A percentile compares a stretch with the other conserved stretches of the same genome.
Evolutionary conservation across 352 stramenopile species (phyloP).

Genomic region (Phytopythium chamaehyphon): DNA sequence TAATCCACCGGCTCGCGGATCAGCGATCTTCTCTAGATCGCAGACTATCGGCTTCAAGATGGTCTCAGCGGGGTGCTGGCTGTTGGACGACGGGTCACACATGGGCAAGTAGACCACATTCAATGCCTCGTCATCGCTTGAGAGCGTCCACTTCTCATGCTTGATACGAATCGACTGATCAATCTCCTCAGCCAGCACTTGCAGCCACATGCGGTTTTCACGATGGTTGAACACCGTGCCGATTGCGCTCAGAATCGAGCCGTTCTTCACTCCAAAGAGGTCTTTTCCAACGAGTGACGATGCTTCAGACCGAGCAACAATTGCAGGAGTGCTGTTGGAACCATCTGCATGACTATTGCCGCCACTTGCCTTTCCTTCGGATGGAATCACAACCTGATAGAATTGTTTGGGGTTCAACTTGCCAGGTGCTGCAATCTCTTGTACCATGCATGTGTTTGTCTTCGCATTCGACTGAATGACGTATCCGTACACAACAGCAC

Average conservation of each 20-base stretch:
- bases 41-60: conserved; percentile 39
- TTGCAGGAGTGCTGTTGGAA: background rate
- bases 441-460: conserved; percentile 73
- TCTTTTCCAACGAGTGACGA: conserved; percentile 29
- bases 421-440: conserved; percentile 52
- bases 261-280: conserved; percentile 48
- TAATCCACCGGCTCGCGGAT: conserved; percentile 11
- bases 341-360: conserved; percentile 9
- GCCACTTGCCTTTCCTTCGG: conserved; percentile 5
- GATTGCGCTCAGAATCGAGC: conserved; percentile 45
- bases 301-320: conserved; percentile 34
- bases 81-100: conserved; percentile 18
- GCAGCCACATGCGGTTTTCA: conserved; percentile 54
- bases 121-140: conserved; percentile 36
- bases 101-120: conserved; percentile 60
- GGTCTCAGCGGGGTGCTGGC: conserved; percentile 19
- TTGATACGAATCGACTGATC: conserved; percentile 40
- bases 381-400: conserved; percentile 35
- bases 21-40: conserved; percentile 37
- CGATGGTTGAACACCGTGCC: conserved; percentile 47
- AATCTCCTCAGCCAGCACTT: conserved; percentile 51
- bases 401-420: conserved; percentile 59
- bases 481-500: conserved; percentile 51
- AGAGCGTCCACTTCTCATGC: conserved; percentile 21
- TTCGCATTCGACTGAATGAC: conserved; percentile 76